Conservation (phyloP, 176 grass and related monocot genomes). For the Chloris gayana region DNA sequence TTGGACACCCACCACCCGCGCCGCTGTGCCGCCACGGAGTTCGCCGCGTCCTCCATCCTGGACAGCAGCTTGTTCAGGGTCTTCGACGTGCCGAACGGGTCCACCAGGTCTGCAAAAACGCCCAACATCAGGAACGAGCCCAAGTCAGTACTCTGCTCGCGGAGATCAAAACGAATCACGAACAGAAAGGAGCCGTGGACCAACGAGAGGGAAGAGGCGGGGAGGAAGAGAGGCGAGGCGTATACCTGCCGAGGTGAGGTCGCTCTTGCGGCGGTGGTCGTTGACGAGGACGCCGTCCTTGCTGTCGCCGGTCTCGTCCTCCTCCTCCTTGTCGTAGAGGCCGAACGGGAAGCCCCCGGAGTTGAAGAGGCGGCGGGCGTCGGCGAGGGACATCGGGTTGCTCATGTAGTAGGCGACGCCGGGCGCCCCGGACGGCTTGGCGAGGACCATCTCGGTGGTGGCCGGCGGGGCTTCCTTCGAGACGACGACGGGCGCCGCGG, state of each 20-base stretch:
- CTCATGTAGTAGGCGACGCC: not conserved
- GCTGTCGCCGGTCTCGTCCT: not conserved
- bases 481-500: no score
- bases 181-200: no score
- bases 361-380: conserved; percentile 43
- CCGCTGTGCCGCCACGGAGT: not conserved
- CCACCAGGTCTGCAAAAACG: no score
- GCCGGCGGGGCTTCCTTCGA: conserved; percentile 18
- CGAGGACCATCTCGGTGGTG: conserved; percentile 44
- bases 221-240: no score
- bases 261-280: not conserved
- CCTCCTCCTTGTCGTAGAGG: conserved; percentile 22
- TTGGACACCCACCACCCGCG: conserved; percentile 21
- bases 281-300: not conserved
- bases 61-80: no score
- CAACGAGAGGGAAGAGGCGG: no score
- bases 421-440: not conserved
- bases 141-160: no score
- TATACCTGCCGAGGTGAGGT: no score
- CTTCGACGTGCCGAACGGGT: no score
- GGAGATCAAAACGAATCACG: no score
- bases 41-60: not conserved
- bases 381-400: not conserved
- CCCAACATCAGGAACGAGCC: no score
- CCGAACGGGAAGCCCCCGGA: conserved; percentile 19